These are phyloP conservation scores for Mortierella sp. DNA, from an alignment of 371 early-diverging fungal species.

Conservation along the genomic window DNA sequence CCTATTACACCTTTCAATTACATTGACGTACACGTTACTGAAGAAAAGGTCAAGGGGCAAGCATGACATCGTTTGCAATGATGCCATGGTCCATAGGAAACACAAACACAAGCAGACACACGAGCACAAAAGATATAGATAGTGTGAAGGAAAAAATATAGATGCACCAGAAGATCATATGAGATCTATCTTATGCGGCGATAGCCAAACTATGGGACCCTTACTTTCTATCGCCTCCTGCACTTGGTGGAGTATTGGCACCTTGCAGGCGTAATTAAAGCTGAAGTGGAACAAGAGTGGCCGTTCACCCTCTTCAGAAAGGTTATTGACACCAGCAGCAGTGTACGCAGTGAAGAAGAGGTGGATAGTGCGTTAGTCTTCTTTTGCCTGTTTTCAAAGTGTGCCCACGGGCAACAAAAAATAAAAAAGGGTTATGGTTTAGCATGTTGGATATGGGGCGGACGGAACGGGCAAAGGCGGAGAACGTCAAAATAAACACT, in stretches of 20 bases:
- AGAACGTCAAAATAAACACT: neutral
- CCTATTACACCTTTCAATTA: neutral
- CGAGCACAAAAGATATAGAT: neutral
- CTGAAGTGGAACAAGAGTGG: neutral
- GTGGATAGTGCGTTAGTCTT: neutral
- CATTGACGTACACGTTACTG: neutral
- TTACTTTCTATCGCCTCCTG: neutral
- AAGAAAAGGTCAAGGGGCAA: neutral
- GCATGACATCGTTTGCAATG: neutral
- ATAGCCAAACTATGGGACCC: neutral
- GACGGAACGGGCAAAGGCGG: constrained; percentile 40
- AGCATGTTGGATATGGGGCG: neutral
- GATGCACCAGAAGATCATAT: neutral
- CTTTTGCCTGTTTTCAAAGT: neutral
- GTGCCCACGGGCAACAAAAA: constrained; percentile 29
- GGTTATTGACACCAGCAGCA: neutral
- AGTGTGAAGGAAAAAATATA: neutral
- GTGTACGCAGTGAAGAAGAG: neutral
- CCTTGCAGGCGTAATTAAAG: neutral
- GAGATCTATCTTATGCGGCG: neutral
- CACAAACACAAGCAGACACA: neutral
- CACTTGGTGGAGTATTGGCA: neutral
- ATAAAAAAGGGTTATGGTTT: neutral
- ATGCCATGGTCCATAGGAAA: neutral
- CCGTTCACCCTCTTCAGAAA: neutral